A percentile compares a stretch with the other conserved stretches of the same genome.
These are phyloP conservation scores for Aspergillus sp. DNA, from an alignment of 2,329 filamentous ascomycete species.

Conservation along the genomic window DNA sequence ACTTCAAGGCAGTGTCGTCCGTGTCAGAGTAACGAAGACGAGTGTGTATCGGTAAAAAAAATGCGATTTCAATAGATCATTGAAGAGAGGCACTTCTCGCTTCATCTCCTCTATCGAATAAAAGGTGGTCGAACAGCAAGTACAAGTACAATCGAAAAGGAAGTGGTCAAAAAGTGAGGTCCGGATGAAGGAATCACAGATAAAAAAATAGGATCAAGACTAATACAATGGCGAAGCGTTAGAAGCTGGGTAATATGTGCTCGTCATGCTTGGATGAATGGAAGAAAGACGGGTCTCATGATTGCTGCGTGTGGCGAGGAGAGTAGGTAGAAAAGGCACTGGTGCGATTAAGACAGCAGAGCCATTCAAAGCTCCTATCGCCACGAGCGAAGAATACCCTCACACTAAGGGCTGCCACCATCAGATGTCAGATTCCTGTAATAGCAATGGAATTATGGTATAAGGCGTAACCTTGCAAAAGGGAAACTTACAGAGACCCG, in stretches of 20 bases:
- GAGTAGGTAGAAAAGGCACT: background rate
- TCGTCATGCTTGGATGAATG: constrained; percentile 5
- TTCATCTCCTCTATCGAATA: constrained; percentile 10
- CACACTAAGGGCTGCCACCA: background rate
- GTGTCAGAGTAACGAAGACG: background rate
- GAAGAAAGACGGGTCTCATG: constrained; percentile 7
- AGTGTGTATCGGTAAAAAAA: background rate
- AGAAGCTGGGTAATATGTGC: background rate
- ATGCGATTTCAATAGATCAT: background rate
- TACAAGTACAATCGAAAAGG: constrained; percentile 12
- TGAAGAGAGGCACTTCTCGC: background rate
- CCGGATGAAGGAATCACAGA: background rate
- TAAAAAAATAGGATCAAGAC: background rate
- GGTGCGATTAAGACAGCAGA: background rate
- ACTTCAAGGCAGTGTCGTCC: background rate
- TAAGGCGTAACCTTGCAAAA: background rate
- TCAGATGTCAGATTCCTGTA: background rate
- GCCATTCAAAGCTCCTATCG: background rate
- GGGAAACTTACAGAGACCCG: background rate
- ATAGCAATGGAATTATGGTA: background rate
- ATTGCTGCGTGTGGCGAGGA: background rate
- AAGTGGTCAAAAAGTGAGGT: background rate
- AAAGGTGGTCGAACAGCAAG: background rate
- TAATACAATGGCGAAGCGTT: background rate
- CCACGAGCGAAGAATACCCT: background rate